These are phyloP conservation scores for Suhomyces ambrosiae DNA, from an alignment of 1,139 yeast species.

Conservation along the genomic window DNA sequence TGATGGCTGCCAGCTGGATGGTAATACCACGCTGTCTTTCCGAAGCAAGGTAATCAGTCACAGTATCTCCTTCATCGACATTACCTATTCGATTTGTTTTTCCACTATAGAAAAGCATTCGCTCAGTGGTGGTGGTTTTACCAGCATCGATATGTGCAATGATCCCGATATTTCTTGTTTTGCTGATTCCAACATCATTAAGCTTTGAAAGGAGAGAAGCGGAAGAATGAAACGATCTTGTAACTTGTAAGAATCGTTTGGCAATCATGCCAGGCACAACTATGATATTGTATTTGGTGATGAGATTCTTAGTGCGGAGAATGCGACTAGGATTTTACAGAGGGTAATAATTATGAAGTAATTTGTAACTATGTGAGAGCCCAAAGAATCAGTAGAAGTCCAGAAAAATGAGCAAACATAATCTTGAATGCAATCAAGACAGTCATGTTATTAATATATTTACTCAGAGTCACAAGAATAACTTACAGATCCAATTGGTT, in stretches of 20 bases:
- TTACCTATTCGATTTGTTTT: constrained; percentile 80
- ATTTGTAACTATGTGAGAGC: too few relatives aligned
- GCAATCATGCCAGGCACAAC: neutral
- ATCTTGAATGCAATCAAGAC: too few relatives aligned
- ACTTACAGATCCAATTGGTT: too few relatives aligned
- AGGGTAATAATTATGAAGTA: too few relatives aligned
- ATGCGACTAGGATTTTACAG: too few relatives aligned
- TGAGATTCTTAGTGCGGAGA: neutral
- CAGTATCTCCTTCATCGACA: constrained; percentile 96
- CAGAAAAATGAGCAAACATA: too few relatives aligned
- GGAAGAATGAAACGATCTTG: constrained; percentile 6
- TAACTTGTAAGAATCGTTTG: neutral
- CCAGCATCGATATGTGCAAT: constrained; percentile 93
- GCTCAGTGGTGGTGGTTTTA: constrained; percentile 84
- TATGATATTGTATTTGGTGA: neutral
- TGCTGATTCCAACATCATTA: constrained; percentile 30
- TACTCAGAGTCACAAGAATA: too few relatives aligned
- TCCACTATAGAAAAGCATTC: constrained; percentile 90
- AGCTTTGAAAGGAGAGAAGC: constrained; percentile 19
- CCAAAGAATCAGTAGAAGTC: too few relatives aligned
- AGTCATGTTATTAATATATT: too few relatives aligned
- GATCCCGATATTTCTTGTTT: constrained; percentile 72
- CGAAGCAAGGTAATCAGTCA: constrained; percentile 87
- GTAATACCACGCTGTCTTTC: constrained; percentile 95
- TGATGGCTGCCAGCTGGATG: constrained; percentile 93